phyloP scores from a whole-genome alignment of 192 early-diverging fungal genomes.

The Pilobolus umbonatus region DNA sequence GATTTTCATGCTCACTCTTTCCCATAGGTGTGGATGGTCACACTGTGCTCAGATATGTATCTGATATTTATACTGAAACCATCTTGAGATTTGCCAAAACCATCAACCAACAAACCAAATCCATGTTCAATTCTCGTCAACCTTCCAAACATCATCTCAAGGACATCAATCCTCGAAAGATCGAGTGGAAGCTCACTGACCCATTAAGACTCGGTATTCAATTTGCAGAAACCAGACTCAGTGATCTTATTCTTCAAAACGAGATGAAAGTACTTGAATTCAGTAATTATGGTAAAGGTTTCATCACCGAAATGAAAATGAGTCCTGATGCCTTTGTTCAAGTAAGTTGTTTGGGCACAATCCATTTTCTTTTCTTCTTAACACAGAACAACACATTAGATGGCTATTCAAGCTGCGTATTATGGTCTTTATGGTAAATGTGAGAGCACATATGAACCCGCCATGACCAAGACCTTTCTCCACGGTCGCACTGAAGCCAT shows the following conservation, averaged over 20 bases:
- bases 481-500: constrained; percentile 82
- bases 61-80: constrained; percentile 46
- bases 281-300: constrained; percentile 39
- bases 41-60: constrained; percentile 43
- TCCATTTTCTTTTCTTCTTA: background rate
- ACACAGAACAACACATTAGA: constrained; percentile 37
- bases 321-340: constrained; percentile 33
- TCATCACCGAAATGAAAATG: constrained; percentile 36
- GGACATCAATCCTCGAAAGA: constrained; percentile 37
- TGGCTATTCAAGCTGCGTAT: constrained; percentile 77
- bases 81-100: constrained; percentile 42
- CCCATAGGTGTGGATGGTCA: constrained; percentile 41
- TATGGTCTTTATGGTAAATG: constrained; percentile 67
- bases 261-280: constrained; percentile 62
- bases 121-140: constrained; percentile 30
- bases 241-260: constrained; percentile 48
- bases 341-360: too few relatives aligned
- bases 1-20: background rate
- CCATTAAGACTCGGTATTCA: constrained; percentile 36
- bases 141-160: background rate
- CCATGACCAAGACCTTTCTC: constrained; percentile 59
- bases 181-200: constrained; percentile 39
- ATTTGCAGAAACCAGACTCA: constrained; percentile 40
- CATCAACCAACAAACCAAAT: constrained; percentile 37
- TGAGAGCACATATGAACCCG: constrained; percentile 77